Conservation (phyloP, 139 green algal genomes). For the Chlorella sp. region DNA sequence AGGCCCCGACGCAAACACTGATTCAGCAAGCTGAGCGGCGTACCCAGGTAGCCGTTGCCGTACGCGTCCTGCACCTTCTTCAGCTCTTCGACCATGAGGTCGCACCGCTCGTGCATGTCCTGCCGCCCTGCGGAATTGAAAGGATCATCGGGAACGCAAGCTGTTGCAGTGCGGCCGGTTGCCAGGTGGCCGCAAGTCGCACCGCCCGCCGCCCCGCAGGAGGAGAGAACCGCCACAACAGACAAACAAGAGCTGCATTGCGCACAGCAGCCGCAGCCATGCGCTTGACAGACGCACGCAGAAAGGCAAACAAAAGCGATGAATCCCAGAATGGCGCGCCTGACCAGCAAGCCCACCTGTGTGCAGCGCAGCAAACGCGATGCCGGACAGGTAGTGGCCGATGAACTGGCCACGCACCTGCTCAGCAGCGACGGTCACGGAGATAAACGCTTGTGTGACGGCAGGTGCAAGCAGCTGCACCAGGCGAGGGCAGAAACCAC, state of each 20-base stretch:
- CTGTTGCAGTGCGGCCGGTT: neutral
- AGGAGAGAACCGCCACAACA: no score
- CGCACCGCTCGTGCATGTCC: neutral
- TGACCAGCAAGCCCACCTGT: constrained; percentile 55
- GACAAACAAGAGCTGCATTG: no score
- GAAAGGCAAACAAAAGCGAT: no score
- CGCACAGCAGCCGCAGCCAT: no score
- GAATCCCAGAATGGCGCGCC: no score
- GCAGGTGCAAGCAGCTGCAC: no score
- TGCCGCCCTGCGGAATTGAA: neutral
- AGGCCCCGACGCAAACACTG: no score
- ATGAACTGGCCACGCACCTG: constrained; percentile 73
- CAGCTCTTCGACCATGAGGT: constrained; percentile 38
- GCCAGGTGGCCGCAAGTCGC: neutral
- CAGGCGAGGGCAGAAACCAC: no score
- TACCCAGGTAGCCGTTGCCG: constrained; percentile 61
- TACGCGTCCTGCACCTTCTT: constrained; percentile 27
- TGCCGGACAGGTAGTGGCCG: constrained; percentile 68
- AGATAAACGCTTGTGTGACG: no score
- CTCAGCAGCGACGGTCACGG: no score
- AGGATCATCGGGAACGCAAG: neutral
- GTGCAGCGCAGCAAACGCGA: constrained; percentile 42
- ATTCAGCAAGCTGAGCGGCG: no score
- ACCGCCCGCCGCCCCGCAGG: neutral
- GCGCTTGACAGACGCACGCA: no score